A percentile compares a stretch with the other conserved stretches of the same genome.
These are phyloP conservation scores for Funneliformis mosseae DNA, from an alignment of 192 early-diverging fungal species.

Conservation along the genomic window DNA sequence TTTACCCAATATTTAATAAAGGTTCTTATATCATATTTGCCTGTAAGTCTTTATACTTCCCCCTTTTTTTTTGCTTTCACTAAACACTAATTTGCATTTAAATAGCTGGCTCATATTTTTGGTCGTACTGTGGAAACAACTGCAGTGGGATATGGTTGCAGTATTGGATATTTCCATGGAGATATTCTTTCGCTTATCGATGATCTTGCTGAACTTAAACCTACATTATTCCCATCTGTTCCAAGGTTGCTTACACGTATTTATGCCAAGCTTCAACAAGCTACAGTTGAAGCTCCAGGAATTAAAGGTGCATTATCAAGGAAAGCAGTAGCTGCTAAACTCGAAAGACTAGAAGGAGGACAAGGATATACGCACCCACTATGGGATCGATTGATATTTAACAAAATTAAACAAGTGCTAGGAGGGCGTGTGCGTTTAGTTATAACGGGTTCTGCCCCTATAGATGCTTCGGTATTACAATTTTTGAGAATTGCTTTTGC, in stretches of 20 bases:
- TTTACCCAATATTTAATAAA: background rate
- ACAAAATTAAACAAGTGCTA: slow-evolving; percentile 75
- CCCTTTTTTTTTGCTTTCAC: background rate
- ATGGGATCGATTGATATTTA: slow-evolving; percentile 89
- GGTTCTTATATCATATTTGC: slow-evolving; percentile 23
- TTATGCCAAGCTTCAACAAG: slow-evolving; percentile 59
- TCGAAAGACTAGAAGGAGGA: slow-evolving; percentile 58
- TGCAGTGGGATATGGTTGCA: background rate
- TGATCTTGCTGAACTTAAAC: slow-evolving; percentile 76
- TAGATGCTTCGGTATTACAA: slow-evolving; percentile 64
- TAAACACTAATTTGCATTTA: background rate
- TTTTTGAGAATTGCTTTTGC: slow-evolving; percentile 70
- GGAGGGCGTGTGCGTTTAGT: slow-evolving; percentile 76
- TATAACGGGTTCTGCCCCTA: slow-evolving; percentile 72
- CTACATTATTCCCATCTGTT: slow-evolving; percentile 86
- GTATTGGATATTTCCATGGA: slow-evolving; percentile 49
- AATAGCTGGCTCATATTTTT: slow-evolving; percentile 35
- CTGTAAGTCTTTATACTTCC: background rate
- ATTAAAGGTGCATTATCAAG: slow-evolving; percentile 55
- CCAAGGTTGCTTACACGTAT: slow-evolving; percentile 91
- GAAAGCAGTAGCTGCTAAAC: slow-evolving; percentile 63
- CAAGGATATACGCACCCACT: slow-evolving; percentile 67
- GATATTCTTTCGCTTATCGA: slow-evolving; percentile 74
- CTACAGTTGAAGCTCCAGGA: slow-evolving; percentile 64
- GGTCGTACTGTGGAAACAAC: slow-evolving; percentile 32